phyloP scores from a whole-genome alignment of 2,329 filamentous ascomycete species.

The Fusarium bulbicola region DNA sequence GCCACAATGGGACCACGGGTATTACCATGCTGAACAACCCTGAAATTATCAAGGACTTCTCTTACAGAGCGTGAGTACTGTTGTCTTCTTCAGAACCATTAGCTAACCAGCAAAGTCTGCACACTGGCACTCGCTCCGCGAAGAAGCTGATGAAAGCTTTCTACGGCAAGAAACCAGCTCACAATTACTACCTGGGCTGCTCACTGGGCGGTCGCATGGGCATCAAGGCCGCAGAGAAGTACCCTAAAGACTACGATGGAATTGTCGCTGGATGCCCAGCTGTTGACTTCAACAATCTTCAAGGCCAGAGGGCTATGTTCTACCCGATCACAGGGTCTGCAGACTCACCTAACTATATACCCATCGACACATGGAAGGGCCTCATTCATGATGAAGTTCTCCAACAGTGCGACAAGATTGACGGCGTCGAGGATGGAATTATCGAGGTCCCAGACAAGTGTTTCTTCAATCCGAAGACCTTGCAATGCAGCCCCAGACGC shows the following conservation, averaged over 20 bases:
- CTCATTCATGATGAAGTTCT: slow-evolving; percentile 55
- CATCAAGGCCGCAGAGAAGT: slow-evolving; percentile 61
- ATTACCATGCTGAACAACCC: slow-evolving; percentile 45
- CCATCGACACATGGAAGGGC: not conserved
- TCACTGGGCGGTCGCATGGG: slow-evolving; percentile 69
- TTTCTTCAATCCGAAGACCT: slow-evolving; percentile 52
- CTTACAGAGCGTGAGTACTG: slow-evolving; percentile 36
- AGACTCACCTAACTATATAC: not conserved
- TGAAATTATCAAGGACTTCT: slow-evolving; percentile 50
- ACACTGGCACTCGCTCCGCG: not conserved
- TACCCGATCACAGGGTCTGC: slow-evolving; percentile 9
- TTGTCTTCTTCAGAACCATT: fast-evolving
- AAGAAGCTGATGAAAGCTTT: slow-evolving; percentile 45
- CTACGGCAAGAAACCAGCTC: slow-evolving; percentile 52
- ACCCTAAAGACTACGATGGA: slow-evolving; percentile 65
- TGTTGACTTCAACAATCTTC: slow-evolving; percentile 55
- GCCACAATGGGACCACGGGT: slow-evolving; percentile 54
- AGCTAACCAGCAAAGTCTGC: not conserved
- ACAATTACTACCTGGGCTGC: slow-evolving; percentile 66
- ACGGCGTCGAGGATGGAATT: slow-evolving; percentile 60
- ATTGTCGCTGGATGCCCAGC: slow-evolving; percentile 57
- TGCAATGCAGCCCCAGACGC: slow-evolving; percentile 47
- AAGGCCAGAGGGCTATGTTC: slow-evolving; percentile 20
- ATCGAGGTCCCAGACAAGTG: slow-evolving; percentile 58
- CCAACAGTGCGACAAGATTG: slow-evolving; percentile 60